Evolutionary conservation across 192 early-diverging fungal genomes (phyloP), one percentile per base, ranked within the genome.

Genomic region (Entomortierella beljakovae): DNA sequence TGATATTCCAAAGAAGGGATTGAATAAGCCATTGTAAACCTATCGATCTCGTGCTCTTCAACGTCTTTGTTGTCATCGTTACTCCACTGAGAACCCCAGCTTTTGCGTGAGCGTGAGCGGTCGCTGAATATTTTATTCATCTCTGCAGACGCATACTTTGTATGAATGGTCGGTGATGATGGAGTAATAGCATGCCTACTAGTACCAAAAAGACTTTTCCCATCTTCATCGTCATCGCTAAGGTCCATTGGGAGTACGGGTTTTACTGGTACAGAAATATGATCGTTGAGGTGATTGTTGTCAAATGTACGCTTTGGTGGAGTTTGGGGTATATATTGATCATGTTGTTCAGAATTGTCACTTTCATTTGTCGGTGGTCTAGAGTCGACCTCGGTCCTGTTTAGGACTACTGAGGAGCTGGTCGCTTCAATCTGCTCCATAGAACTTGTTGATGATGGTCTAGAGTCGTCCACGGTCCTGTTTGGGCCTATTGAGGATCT

Each of bases 121-220:
- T 70, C 68, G 29, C 68, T 70, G 42, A 70, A 70, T 26, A 70
- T 61, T 32, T 56, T 61, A 59, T 70, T 70, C 68, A 70, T 70
- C 68, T 62, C 68, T 11, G 37, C 59, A 5, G 59, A 70, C 1
- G 68, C 68, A 43, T 61, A 54, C 29, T 70, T 70, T 3, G 68
- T 70, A 37, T 70, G 59, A 22, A 70, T 22, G 16, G 68, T 70
- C 0, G 68, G 68, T 0, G 68, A 70, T 1, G 68, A 54, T 6
- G 59, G 1, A 6, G 68, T 56, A 35, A 50, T 15, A 10, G n/a
- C n/a, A n/a, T 46, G 57, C 28, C 67, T 42, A 6, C 6, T 52
- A 6, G 57, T 22, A 8, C 28, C 67, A 9, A 69, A 59, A 38
- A 35, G n/a, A 16, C 28, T 35, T 25, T 42, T 31, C 25, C 6